Percentiles rank a stretch among this genome's conserved stretches.
phyloP scores from a whole-genome alignment of 305 asterid species.

The Fraxinus paxiana region DNA sequence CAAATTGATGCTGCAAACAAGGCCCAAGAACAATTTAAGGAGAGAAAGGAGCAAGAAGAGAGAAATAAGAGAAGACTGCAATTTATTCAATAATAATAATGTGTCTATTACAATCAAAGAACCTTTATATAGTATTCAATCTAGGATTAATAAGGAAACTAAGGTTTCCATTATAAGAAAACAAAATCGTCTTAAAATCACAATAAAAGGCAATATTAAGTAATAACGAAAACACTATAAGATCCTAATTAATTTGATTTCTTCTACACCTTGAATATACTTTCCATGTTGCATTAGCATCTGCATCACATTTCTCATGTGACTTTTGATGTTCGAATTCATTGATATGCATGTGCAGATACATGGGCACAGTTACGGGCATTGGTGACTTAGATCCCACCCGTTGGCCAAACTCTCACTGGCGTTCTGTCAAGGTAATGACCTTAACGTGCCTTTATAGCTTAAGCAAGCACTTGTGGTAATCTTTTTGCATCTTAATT shows the following conservation, averaged over 20 bases:
- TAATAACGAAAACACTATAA: neutral
- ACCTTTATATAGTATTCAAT: neutral
- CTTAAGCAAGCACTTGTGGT: neutral
- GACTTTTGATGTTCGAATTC: slow-evolving; percentile 5
- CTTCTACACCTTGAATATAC: neutral
- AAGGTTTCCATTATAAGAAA: neutral
- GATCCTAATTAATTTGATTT: neutral
- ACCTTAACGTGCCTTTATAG: neutral
- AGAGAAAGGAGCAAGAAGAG: neutral
- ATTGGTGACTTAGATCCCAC: slow-evolving; percentile 56
- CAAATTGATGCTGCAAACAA: neutral
- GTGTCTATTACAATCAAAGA: neutral
- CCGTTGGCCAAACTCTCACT: slow-evolving; percentile 63
- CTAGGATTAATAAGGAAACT: neutral
- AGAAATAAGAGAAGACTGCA: neutral
- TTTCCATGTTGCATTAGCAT: neutral
- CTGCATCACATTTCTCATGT: neutral
- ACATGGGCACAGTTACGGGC: slow-evolving; percentile 68
- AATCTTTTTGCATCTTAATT: neutral
- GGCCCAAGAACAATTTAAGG: neutral
- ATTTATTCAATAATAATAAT: neutral
- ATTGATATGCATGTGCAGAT: slow-evolving; percentile 34
- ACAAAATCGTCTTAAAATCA: neutral
- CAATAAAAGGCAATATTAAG: neutral
- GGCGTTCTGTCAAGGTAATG: slow-evolving; percentile 61